phyloP scores from a whole-genome alignment of 202 grass and related monocot species.

The Eragrostis tef region DNA sequence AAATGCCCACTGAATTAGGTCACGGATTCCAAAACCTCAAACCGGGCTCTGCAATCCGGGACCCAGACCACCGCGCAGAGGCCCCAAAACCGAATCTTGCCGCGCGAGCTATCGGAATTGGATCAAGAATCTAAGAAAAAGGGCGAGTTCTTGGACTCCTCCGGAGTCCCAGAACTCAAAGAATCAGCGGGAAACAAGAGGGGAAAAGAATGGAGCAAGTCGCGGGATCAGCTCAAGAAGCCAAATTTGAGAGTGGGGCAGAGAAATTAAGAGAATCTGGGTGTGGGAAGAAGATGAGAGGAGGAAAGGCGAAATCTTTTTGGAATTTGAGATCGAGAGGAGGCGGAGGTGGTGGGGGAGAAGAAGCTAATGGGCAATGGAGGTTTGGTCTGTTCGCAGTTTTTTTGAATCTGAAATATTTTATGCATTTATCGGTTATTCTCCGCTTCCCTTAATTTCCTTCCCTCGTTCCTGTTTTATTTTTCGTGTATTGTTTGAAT shows the following conservation, averaged over 20 bases:
- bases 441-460: constrained; percentile 3
- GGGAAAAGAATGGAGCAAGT: constrained; percentile 20
- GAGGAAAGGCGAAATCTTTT: constrained; percentile 48
- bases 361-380: constrained; percentile 51
- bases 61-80: constrained; percentile 3
- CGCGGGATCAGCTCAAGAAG: constrained; percentile 35
- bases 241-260: constrained; percentile 6
- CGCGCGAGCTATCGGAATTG: constrained; percentile 36
- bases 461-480: not conserved
- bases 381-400: constrained; percentile 44
- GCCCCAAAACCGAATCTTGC: constrained; percentile 43
- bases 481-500: not conserved
- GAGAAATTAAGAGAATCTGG: constrained; percentile 2
- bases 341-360: constrained; percentile 31
- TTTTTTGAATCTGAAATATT: constrained; percentile 59
- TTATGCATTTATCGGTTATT: constrained; percentile 33
- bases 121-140: constrained; percentile 22
- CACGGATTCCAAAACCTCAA: constrained; percentile 24
- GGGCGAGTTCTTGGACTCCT: constrained; percentile 23
- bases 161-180: constrained; percentile 25
- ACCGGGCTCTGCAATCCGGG: constrained; percentile 29
- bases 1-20: constrained; percentile 52
- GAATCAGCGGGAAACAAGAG: constrained; percentile 27
- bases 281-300: constrained; percentile 19
- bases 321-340: constrained; percentile 47